phyloP scores from a whole-genome alignment of 1,284 basidiomycete genomes.

The Ganoderma leucocontextum region DNA sequence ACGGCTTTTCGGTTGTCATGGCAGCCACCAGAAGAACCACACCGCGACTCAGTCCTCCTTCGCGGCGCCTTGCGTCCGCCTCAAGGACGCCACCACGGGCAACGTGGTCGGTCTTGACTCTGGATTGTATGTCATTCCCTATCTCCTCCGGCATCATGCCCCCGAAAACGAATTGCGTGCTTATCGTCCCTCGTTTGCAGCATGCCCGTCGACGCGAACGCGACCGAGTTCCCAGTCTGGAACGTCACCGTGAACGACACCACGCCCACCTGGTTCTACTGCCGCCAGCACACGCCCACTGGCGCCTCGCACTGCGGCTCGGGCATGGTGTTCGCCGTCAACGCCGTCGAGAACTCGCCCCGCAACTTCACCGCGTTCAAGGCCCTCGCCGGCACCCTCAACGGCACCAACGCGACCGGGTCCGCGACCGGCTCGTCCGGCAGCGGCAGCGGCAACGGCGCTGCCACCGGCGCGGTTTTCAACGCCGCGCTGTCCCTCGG shows the following conservation, averaged over 20 bases:
- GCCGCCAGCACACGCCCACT: slow-evolving; percentile 44
- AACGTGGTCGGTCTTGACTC: slow-evolving; percentile 60
- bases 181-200: slow-evolving; percentile 37
- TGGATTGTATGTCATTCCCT: slow-evolving; percentile 55
- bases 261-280: slow-evolving; percentile 53
- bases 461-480: slow-evolving; percentile 9
- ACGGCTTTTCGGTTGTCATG: slow-evolving; percentile 17
- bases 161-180: background rate
- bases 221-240: slow-evolving; percentile 59
- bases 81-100: slow-evolving; percentile 48
- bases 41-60: slow-evolving; percentile 76
- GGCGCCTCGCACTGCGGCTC: slow-evolving; percentile 47
- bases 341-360: slow-evolving; percentile 47
- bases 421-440: slow-evolving; percentile 11
- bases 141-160: background rate
- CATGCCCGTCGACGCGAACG: slow-evolving; percentile 56
- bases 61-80: slow-evolving; percentile 60
- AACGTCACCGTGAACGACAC: slow-evolving; percentile 65
- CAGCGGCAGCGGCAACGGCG: slow-evolving; percentile 19
- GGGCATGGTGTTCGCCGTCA: slow-evolving; percentile 57
- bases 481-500: slow-evolving; percentile 28
- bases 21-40: slow-evolving; percentile 68
- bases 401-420: slow-evolving; percentile 42
- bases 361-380: slow-evolving; percentile 54
- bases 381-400: slow-evolving; percentile 44